Conservation (phyloP, 129 eudicot species). For the Logfia minima region DNA sequence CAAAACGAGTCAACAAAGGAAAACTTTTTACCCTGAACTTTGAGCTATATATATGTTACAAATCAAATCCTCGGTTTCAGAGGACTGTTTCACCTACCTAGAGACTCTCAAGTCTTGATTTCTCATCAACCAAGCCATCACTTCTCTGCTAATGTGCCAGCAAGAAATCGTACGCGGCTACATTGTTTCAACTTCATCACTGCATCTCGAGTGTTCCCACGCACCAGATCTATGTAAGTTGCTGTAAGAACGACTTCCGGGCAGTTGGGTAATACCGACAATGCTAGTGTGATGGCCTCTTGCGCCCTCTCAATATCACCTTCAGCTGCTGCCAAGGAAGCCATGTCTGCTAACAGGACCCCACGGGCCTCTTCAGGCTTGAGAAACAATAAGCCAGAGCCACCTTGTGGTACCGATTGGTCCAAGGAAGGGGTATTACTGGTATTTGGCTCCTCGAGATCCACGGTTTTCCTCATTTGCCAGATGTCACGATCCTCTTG, state of each 20-base stretch:
- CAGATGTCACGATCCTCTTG: conserved; percentile 64
- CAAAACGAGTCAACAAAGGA: conserved; percentile 22
- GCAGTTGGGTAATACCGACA: conserved; percentile 51
- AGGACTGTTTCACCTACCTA: conserved; percentile 72
- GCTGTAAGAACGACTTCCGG: conserved; percentile 69
- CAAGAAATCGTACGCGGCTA: conserved; percentile 58
- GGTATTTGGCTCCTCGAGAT: conserved; percentile 52
- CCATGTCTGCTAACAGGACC: conserved; percentile 61
- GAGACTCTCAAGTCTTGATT: conserved; percentile 38
- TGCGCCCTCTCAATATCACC: conserved; percentile 80
- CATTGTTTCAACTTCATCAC: conserved; percentile 61
- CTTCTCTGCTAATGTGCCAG: conserved; percentile 43
- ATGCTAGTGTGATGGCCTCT: conserved; percentile 49
- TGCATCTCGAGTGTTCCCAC: conserved; percentile 61
- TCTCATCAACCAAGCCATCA: conserved; percentile 29
- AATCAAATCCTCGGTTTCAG: conserved; percentile 46
- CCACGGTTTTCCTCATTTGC: conserved; percentile 52
- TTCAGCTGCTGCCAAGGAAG: conserved; percentile 60
- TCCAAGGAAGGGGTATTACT: conserved; percentile 30
- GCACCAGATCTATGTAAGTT: conserved; percentile 64
- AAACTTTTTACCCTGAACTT: conserved; percentile 52
- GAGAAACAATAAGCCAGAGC: conserved; percentile 26
- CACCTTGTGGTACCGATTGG: conserved; percentile 36
- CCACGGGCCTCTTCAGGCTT: conserved; percentile 87
- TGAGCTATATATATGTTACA: conserved; percentile 72